These are phyloP conservation scores for Polysphondylium violaceum DNA, from an alignment of 78 protist species.

Conservation along the genomic window DNA sequence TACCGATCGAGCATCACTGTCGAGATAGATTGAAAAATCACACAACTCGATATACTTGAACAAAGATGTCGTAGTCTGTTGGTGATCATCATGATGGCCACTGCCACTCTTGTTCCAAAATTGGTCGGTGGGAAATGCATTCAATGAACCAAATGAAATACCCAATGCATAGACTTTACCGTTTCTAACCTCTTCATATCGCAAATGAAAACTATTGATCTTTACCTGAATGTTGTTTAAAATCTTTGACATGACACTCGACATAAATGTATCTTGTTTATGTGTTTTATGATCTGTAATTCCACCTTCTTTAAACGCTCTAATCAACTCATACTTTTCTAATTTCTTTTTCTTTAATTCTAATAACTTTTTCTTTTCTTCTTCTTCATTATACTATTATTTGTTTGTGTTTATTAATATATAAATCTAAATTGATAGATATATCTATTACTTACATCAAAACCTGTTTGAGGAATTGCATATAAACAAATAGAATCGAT, in stretches of 20 bases:
- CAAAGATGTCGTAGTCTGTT: no score
- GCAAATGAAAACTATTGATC: slow-evolving; percentile 58
- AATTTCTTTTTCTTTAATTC: slow-evolving; percentile 44
- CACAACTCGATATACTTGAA: slow-evolving; percentile 56
- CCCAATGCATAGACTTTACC: slow-evolving; percentile 66
- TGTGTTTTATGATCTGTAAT: not conserved
- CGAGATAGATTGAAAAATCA: slow-evolving; percentile 48
- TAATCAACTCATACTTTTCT: slow-evolving; percentile 63
- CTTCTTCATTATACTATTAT: slow-evolving; percentile 56
- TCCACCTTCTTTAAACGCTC: slow-evolving; percentile 69
- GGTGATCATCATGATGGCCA: no score
- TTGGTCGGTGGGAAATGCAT: slow-evolving; percentile 34
- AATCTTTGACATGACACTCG: slow-evolving; percentile 59
- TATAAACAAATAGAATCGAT: slow-evolving; percentile 68
- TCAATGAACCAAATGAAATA: slow-evolving; percentile 62
- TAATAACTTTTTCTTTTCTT: slow-evolving; percentile 34
- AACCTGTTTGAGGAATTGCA: slow-evolving; percentile 75
- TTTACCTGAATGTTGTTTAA: slow-evolving; percentile 60
- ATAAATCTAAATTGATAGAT: no score
- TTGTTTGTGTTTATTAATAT: not conserved
- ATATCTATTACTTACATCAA: slow-evolving; percentile 18
- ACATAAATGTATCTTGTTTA: slow-evolving; percentile 53
- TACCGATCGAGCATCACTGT: slow-evolving; percentile 10
- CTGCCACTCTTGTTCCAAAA: not conserved
- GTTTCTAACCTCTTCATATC: slow-evolving; percentile 55